Evolutionary conservation across 2,329 filamentous ascomycete genomes (phyloP), one percentile per base, ranked within the genome.

Genomic region (Cadophora sp.): DNA sequence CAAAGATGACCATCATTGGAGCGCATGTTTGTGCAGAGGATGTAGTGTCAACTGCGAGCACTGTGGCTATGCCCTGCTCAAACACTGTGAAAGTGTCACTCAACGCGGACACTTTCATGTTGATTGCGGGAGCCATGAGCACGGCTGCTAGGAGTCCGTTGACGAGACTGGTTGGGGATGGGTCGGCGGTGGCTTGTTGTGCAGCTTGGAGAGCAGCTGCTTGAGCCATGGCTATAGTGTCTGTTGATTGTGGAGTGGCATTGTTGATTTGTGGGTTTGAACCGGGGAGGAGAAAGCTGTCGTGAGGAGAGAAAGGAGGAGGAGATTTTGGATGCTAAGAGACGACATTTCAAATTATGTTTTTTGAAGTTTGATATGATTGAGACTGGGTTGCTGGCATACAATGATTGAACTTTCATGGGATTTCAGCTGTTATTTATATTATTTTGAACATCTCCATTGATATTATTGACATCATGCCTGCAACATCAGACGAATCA

Each of bases 1-100:
- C 85, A 71, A 84, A 87, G 70, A 87, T 82, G 0, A 67, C 65
- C 11, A 58, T 69, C 65, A 69, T 66, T 16, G 59, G 59, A 45
- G 62, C 53, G 45, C 62, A 69, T 39, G 27, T 56, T 14, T n/a
- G 9, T 4, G n/a, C 50, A 9, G 30, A 47, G 18, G 53, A 53
- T 7, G 63, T 50, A 1, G 51, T 64, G 20, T 51, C 55, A 18
- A 68, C 43, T 3, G 33, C 50, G 18, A 68, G 61, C 3, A 18
- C 20, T 43, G 41, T 56, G 18, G 59, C 56, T 36, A 68, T 58
- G 1, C 20, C 50, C 4, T 51, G 36, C 53, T 66, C 55, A 27
- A 50, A 50, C 5, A 22, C 30, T 9, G 55, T 66, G 6, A 68
- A 47, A 6, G 22, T 59, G 30, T 47, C 50, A 6, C 55, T 64